A percentile compares a stretch with the other conserved stretches of the same genome.
These are phyloP conservation scores for Ceraceosorus guamensis DNA, from an alignment of 1,284 basidiomycete genomes.

Conservation along the genomic window DNA sequence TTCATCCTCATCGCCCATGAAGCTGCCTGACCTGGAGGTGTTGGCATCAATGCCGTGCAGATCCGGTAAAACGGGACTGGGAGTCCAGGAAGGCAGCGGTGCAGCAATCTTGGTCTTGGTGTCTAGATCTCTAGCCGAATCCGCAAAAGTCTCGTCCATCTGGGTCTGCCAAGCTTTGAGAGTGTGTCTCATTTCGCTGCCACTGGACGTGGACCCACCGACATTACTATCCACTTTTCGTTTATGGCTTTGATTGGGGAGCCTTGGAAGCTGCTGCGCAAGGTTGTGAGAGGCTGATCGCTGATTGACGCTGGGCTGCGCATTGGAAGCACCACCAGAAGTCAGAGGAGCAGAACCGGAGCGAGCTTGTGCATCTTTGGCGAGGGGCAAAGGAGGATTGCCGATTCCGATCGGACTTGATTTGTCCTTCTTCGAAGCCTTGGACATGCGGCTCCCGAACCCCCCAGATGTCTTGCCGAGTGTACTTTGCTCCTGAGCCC, in stretches of 20 bases:
- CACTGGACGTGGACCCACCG: neutral
- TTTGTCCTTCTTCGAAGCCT: neutral
- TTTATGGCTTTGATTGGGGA: neutral
- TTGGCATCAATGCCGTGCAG: conserved; percentile 8
- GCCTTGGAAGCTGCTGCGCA: too few relatives aligned
- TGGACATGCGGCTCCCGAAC: too few relatives aligned
- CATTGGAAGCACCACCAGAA: too few relatives aligned
- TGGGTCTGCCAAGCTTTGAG: conserved; percentile 25
- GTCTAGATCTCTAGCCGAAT: conserved; percentile 15
- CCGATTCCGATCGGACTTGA: neutral
- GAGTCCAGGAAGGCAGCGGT: conserved; percentile 22
- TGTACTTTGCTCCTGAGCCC: neutral
- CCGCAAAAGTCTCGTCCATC: conserved; percentile 31
- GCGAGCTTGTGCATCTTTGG: neutral
- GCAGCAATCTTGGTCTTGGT: conserved; percentile 11
- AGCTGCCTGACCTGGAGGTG: conserved; percentile 21
- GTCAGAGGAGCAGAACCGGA: too few relatives aligned
- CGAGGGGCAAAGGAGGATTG: neutral
- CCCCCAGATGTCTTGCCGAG: too few relatives aligned
- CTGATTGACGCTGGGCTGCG: too few relatives aligned
- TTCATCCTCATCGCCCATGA: conserved; percentile 24
- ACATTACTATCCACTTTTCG: neutral
- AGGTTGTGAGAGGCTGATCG: too few relatives aligned
- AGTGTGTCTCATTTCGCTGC: conserved; percentile 19
- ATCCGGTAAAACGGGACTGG: conserved; percentile 24